Evolutionary conservation across 768 basidiomycete species (phyloP), one percentile per base, ranked within the genome.

Genomic region (Pleurotus eryngii): DNA sequence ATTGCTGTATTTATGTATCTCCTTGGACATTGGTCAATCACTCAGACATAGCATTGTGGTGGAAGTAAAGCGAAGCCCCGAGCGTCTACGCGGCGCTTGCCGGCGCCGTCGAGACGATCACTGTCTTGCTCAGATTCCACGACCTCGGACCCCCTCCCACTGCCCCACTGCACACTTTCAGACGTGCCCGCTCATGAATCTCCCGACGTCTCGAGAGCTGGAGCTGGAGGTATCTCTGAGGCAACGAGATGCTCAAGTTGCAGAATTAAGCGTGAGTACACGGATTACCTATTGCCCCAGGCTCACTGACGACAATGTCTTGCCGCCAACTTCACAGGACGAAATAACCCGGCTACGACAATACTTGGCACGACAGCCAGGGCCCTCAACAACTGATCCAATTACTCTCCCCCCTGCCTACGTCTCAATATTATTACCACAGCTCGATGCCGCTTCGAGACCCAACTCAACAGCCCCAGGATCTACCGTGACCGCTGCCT

Each of bases 221-320:
- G 89, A 92, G 69, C 84, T 94, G 42, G 92, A 94, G 72, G 79
- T 83, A 26, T 78, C 89, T 12, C 74, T 93, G n/a, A 79, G 89
- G 63, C 80, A 86, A 67, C 81, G 89, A 66, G 90, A 94, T 70
- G 75, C 76, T 56, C 87, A 90, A 68, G 73, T 92, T 50, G 74
- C 81, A 51, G 81, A 87, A 66, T 82, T 92, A 62, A 86, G 79
- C 64, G 92, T 91, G 71, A 73, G 87, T 76, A 56, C 38, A 47
- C 53, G 8, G 57, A 49, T 49, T 48, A 15, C 24, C 6, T 47
- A 20, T 50, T 40, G 39, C 26, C 51, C 46, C 49, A 55, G 17
- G 42, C 46, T 55, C 54, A 46, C 59, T 26, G 45, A 60, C 57
- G 37, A 54, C 56, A 60, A 43, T 54, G 58, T 43, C 49, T 63